A percentile compares a stretch with the other conserved stretches of the same genome.
Evolutionary conservation across 345 rosid genomes (phyloP).

Genomic region (Linum lewisii): DNA sequence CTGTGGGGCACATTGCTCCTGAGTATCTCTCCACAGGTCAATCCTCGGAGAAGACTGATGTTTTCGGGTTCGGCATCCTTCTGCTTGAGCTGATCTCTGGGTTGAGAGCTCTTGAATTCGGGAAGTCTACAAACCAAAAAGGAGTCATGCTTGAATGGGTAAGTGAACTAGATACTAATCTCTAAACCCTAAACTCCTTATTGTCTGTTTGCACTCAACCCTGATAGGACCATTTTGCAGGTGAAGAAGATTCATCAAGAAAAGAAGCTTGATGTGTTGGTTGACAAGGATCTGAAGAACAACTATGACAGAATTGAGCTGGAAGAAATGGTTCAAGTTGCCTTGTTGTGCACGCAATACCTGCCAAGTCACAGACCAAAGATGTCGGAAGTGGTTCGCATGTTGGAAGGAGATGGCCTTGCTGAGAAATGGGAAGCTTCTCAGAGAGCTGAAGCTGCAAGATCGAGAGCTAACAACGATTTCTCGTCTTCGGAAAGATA

Average conservation of each 20-base stretch:
- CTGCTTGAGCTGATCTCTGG: slow-evolving; percentile 77
- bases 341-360: slow-evolving; percentile 75
- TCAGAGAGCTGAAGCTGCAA: slow-evolving; percentile 56
- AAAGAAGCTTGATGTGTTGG: slow-evolving; percentile 72
- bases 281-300: slow-evolving; percentile 74
- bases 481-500: slow-evolving; percentile 68
- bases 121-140: slow-evolving; percentile 70
- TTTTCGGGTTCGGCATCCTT: slow-evolving; percentile 89
- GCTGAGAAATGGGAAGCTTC: slow-evolving; percentile 98
- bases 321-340: slow-evolving; percentile 82
- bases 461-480: slow-evolving; percentile 49
- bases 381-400: slow-evolving; percentile 92
- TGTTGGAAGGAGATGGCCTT: slow-evolving; percentile 94
- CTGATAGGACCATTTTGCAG: slow-evolving; percentile 26
- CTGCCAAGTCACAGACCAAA: slow-evolving; percentile 76
- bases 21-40: slow-evolving; percentile 94
- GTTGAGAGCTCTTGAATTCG: slow-evolving; percentile 73
- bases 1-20: slow-evolving; percentile 93
- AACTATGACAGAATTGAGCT: slow-evolving; percentile 63
- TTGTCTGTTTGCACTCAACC: background rate
- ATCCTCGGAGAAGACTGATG: slow-evolving; percentile 94
- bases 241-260: slow-evolving; percentile 82
- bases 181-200: background rate
- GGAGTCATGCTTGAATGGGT: slow-evolving; percentile 95
- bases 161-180: slow-evolving; percentile 17